A percentile compares a stretch with the other conserved stretches of the same genome.
These are phyloP conservation scores for Phellopilus nigrolimitatus DNA, from an alignment of 1,284 basidiomycete species.

Conservation along the genomic window DNA sequence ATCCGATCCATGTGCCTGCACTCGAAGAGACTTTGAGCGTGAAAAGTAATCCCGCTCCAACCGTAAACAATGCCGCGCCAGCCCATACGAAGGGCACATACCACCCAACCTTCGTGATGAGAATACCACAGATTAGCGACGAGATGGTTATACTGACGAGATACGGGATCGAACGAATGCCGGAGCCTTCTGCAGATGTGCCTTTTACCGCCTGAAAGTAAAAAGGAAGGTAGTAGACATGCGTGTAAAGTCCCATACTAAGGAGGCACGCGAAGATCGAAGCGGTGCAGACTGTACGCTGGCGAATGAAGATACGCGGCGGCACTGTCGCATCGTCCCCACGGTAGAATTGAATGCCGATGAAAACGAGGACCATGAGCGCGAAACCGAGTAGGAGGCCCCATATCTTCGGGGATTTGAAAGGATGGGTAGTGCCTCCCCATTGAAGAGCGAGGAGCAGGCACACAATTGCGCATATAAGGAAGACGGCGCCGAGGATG, in stretches of 20 bases:
- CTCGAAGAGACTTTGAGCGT: constrained; percentile 32
- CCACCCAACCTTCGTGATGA: constrained; percentile 31
- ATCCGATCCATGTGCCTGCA: constrained; percentile 35
- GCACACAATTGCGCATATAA: constrained; percentile 34
- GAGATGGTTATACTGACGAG: constrained; percentile 48
- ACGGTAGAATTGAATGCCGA: constrained; percentile 32
- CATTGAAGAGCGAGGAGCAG: constrained; percentile 38
- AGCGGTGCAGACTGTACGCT: constrained; percentile 31
- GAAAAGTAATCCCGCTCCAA: constrained; percentile 41
- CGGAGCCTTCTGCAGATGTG: constrained; percentile 46
- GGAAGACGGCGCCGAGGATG: constrained; percentile 34
- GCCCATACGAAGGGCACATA: constrained; percentile 37
- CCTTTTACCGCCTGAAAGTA: constrained; percentile 39
- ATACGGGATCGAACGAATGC: constrained; percentile 59
- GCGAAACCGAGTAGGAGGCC: constrained; percentile 36
- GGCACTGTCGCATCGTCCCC: constrained; percentile 30
- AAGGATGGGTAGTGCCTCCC: constrained; percentile 37
- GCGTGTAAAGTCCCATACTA: constrained; percentile 35
- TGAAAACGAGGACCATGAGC: constrained; percentile 31
- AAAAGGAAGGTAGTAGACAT: constrained; percentile 33
- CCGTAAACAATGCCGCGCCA: constrained; percentile 30
- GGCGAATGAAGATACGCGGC: constrained; percentile 23
- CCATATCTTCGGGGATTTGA: constrained; percentile 28
- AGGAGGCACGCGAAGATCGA: constrained; percentile 33
- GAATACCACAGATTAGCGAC: constrained; percentile 34